phyloP scores from a whole-genome alignment of 2,329 filamentous ascomycete genomes.

The Fusarium sp. region DNA sequence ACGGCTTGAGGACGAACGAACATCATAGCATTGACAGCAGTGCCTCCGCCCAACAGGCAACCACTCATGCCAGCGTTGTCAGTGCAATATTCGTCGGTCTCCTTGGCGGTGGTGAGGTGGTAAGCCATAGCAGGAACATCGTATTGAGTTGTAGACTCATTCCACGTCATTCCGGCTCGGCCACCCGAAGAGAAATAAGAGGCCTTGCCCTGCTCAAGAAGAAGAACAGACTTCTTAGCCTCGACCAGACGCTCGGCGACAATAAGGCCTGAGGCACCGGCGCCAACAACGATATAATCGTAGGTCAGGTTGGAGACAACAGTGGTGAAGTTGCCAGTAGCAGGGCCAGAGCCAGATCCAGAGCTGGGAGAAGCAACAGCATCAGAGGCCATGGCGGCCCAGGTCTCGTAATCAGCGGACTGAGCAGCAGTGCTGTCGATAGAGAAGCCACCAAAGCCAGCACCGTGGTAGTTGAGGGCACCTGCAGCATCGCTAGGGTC shows the following conservation, averaged over 20 bases:
- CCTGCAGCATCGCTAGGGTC: conserved; percentile 49
- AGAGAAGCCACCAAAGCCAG: conserved; percentile 60
- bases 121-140: conserved; percentile 79
- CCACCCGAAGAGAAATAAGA: too few relatives aligned
- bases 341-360: conserved; percentile 15
- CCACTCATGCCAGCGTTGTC: conserved; percentile 81
- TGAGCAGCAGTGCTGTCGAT: conserved; percentile 54
- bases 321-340: conserved; percentile 47
- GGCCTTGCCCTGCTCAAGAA: conserved; percentile 66
- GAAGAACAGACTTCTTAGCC: conserved; percentile 72
- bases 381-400: conserved; percentile 59
- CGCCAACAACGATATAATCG: conserved; percentile 74
- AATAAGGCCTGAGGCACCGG: conserved; percentile 70
- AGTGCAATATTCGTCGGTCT: conserved; percentile 70
- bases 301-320: conserved; percentile 55
- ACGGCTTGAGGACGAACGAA: conserved; percentile 74
- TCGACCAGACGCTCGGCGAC: conserved; percentile 70
- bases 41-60: conserved; percentile 76
- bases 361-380: conserved; percentile 49
- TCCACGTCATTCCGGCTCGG: too few relatives aligned
- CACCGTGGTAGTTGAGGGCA: conserved; percentile 56
- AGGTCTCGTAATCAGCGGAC: conserved; percentile 55
- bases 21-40: conserved; percentile 74
- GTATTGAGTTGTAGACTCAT: conserved; percentile 73
- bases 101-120: conserved; percentile 73